Evolutionary conservation across 2,329 filamentous ascomycete genomes (phyloP).

Genomic region (Arthrobotrys entomopaga): DNA sequence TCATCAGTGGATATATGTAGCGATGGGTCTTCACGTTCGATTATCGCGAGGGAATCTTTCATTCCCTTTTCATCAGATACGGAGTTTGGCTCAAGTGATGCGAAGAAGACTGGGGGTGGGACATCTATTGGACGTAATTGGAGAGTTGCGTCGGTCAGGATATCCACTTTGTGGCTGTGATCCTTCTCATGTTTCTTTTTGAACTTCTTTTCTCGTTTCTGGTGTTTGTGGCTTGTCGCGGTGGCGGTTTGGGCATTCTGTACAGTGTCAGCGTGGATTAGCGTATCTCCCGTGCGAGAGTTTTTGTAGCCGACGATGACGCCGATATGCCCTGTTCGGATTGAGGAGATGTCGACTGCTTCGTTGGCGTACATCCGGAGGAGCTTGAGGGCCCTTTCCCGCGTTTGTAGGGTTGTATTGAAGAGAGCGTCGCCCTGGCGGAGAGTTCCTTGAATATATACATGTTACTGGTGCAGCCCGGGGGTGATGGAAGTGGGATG

Average conservation of each 20-base stretch:
- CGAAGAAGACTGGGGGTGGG: slow-evolving; percentile 93
- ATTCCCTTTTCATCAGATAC: slow-evolving; percentile 82
- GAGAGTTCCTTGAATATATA: slow-evolving; percentile 80
- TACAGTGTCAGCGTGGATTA: slow-evolving; percentile 69
- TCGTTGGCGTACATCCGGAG: slow-evolving; percentile 99
- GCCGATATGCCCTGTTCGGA: slow-evolving; percentile 89
- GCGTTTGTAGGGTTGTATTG: slow-evolving; percentile 94
- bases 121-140: slow-evolving; percentile 89
- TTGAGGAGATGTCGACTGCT: slow-evolving; percentile 81
- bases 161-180: slow-evolving; percentile 61
- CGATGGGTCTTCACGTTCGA: slow-evolving; percentile 91
- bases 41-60: slow-evolving; percentile 76
- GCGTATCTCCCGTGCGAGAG: slow-evolving; percentile 91
- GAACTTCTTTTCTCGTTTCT: slow-evolving; percentile 50
- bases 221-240: slow-evolving; percentile 41
- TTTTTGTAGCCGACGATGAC: slow-evolving; percentile 90
- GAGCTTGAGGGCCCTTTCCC: slow-evolving; percentile 94
- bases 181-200: slow-evolving; percentile 65
- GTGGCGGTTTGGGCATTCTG: slow-evolving; percentile 18
- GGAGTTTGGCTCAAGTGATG: slow-evolving; percentile 86
- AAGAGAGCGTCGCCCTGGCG: slow-evolving; percentile 89
- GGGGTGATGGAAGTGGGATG: slow-evolving; percentile 70
- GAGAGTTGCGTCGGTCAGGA: slow-evolving; percentile 65
- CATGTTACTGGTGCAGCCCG: slow-evolving; percentile 83
- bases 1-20: slow-evolving; percentile 84